phyloP scores from a whole-genome alignment of 148 eudicot genomes.

The Polygonum maritimum region DNA sequence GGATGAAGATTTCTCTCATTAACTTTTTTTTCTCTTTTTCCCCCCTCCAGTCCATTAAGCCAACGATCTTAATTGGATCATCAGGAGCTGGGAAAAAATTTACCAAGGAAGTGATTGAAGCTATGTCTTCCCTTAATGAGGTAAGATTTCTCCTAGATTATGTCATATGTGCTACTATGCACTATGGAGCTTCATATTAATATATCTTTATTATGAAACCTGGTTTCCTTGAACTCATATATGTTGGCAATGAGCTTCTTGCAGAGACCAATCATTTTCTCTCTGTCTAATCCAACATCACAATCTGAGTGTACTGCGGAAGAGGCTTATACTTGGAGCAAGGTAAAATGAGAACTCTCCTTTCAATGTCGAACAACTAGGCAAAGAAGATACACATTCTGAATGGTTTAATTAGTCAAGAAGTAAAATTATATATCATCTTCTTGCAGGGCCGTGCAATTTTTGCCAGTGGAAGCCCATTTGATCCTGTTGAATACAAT shows the following conservation, averaged over 20 bases:
- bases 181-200: background rate
- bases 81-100: slow-evolving; percentile 90
- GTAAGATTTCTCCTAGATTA: slow-evolving; percentile 18
- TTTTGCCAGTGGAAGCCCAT: slow-evolving; percentile 96
- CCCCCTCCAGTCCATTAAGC: slow-evolving; percentile 56
- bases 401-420: background rate
- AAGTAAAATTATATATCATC: background rate
- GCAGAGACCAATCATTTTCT: slow-evolving; percentile 91
- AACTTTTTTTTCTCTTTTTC: background rate
- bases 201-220: background rate
- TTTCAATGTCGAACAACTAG: background rate
- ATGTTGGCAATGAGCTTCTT: slow-evolving; percentile 10
- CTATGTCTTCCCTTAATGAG: slow-evolving; percentile 81
- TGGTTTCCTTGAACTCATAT: background rate
- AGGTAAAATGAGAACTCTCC: slow-evolving; percentile 34
- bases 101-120: slow-evolving; percentile 83
- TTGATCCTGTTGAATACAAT: slow-evolving; percentile 60
- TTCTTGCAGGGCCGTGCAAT: slow-evolving; percentile 76
- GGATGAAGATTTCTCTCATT: background rate
- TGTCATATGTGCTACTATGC: background rate
- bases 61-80: slow-evolving; percentile 91
- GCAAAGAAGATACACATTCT: background rate
- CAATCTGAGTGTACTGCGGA: slow-evolving; percentile 98
- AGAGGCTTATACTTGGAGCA: slow-evolving; percentile 95
- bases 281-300: slow-evolving; percentile 98